A percentile compares a stretch with the other conserved stretches of the same genome.
These are phyloP conservation scores for Candida freyschussii DNA, from an alignment of 1,139 yeast species.

Conservation along the genomic window DNA sequence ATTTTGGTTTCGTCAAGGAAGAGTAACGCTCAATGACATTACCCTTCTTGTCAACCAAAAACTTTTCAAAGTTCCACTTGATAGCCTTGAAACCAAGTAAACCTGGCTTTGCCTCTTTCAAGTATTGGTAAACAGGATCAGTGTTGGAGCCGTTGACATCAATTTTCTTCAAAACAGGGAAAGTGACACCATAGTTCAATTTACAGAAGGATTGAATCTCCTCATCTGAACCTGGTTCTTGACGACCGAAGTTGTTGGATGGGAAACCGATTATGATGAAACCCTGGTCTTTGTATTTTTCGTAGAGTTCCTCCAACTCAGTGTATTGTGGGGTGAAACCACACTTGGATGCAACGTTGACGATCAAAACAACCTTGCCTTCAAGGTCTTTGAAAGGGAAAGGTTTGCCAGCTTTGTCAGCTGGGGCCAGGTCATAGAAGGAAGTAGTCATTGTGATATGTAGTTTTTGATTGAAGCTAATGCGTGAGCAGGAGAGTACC, in stretches of 20 bases:
- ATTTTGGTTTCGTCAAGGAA: conserved; percentile 62
- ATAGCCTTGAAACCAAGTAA: conserved; percentile 62
- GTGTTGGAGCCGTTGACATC: conserved; percentile 84
- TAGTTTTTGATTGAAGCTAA: not conserved
- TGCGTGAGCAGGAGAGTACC: too few species aligned
- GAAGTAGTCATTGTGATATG: conserved; percentile 24
- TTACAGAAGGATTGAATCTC: conserved; percentile 64
- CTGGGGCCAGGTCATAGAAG: conserved; percentile 56
- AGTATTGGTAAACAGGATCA: conserved; percentile 74
- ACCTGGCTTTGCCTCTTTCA: conserved; percentile 59
- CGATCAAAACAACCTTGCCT: conserved; percentile 88
- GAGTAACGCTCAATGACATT: conserved; percentile 66
- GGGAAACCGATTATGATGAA: conserved; percentile 88
- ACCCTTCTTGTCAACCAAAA: conserved; percentile 69
- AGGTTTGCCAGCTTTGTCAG: conserved; percentile 54
- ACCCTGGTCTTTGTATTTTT: conserved; percentile 71
- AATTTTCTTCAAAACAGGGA: conserved; percentile 82
- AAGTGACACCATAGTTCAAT: conserved; percentile 70
- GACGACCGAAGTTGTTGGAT: conserved; percentile 82
- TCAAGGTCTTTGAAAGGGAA: conserved; percentile 65
- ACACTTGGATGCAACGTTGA: conserved; percentile 90
- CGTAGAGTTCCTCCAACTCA: conserved; percentile 78
- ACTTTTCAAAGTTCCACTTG: conserved; percentile 96
- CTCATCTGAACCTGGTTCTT: conserved; percentile 74
- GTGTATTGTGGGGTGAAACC: conserved; percentile 84